Percentiles rank a stretch among this genome's conserved stretches.
These are phyloP conservation scores for Quercus ilex DNA, from an alignment of 306 rosid species.

Conservation along the genomic window DNA sequence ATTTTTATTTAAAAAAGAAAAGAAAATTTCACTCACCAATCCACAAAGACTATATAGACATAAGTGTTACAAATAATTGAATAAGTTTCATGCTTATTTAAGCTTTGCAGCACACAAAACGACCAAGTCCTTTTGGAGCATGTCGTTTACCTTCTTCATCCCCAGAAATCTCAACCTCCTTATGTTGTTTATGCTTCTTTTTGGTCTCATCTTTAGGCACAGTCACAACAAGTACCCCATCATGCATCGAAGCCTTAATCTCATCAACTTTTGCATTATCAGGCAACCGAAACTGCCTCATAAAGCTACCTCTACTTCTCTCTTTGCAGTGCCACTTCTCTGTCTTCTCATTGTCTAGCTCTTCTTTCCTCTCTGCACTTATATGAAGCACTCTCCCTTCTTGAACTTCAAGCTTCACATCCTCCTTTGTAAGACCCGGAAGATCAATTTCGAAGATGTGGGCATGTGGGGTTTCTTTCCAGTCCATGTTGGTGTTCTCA, in stretches of 20 bases:
- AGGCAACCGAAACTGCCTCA: slow-evolving; percentile 50
- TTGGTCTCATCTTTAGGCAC: slow-evolving; percentile 44
- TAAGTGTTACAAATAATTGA: neutral
- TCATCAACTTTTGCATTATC: slow-evolving; percentile 52
- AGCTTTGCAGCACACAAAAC: slow-evolving; percentile 59
- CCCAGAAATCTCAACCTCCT: slow-evolving; percentile 30
- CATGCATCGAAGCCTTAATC: slow-evolving; percentile 46
- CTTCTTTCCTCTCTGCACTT: slow-evolving; percentile 37
- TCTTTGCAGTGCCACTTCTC: slow-evolving; percentile 60
- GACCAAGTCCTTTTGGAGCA: slow-evolving; percentile 43
- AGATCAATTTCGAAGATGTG: slow-evolving; percentile 53
- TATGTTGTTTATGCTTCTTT: slow-evolving; percentile 28
- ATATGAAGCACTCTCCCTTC: slow-evolving; percentile 39
- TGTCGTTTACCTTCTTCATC: slow-evolving; percentile 16
- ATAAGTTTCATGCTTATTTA: neutral
- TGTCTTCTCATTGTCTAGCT: slow-evolving; percentile 17
- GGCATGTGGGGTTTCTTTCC: slow-evolving; percentile 46
- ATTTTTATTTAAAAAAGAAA: no score
- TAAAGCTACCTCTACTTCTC: slow-evolving; percentile 32
- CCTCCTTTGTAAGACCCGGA: slow-evolving; percentile 52
- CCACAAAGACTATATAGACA: neutral
- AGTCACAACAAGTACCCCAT: slow-evolving; percentile 44
- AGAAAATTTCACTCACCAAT: neutral
- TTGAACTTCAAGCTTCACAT: slow-evolving; percentile 49
- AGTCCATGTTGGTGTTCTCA: slow-evolving; percentile 42